Percentiles rank a stretch among this genome's conserved stretches.
Conservation (phyloP, 495 filamentous ascomycete species). For the Hypoxylon perforatum region DNA sequence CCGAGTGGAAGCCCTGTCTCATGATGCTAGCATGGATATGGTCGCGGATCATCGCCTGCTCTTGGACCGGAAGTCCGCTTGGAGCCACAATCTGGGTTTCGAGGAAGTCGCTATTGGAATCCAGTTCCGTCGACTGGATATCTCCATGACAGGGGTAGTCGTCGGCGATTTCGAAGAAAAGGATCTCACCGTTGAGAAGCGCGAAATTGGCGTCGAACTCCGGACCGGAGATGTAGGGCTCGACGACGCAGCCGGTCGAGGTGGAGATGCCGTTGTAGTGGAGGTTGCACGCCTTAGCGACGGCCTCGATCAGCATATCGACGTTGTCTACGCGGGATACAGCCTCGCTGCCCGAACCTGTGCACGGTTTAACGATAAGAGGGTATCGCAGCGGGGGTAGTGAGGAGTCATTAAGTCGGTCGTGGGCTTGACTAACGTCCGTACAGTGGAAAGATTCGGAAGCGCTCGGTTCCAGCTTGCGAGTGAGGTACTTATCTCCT, state of each 20-base stretch:
- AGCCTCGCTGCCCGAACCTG: slow-evolving; percentile 50
- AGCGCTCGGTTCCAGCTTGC: slow-evolving; percentile 27
- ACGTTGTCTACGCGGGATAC: slow-evolving; percentile 48
- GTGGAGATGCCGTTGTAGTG: slow-evolving; percentile 29
- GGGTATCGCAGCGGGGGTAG: slow-evolving; percentile 37
- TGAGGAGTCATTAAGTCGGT: neutral
- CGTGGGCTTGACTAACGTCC: neutral
- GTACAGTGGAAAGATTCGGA: slow-evolving; percentile 10
- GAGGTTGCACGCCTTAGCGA: slow-evolving; percentile 25
- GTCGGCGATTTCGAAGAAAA: slow-evolving; percentile 56
- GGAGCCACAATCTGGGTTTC: slow-evolving; percentile 42
- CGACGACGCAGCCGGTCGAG: slow-evolving; percentile 40
- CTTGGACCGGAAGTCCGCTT: slow-evolving; percentile 36
- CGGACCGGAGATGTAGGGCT: slow-evolving; percentile 51
- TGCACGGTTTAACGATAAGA: slow-evolving; percentile 54
- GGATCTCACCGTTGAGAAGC: slow-evolving; percentile 50
- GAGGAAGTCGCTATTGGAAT: slow-evolving; percentile 29
- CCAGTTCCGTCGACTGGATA: neutral
- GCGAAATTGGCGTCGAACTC: slow-evolving; percentile 60
- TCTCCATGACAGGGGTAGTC: slow-evolving; percentile 56
- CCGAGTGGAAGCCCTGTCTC: slow-evolving; percentile 43
- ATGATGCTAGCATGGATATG: slow-evolving; percentile 28
- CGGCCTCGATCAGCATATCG: slow-evolving; percentile 35
- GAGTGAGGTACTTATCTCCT: slow-evolving; percentile 34
- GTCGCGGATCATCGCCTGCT: slow-evolving; percentile 30